A percentile compares a stretch with the other conserved stretches of the same genome.
Evolutionary conservation across 2,329 filamentous ascomycete genomes (phyloP).

Genomic region (Colletotrichum shisoi): DNA sequence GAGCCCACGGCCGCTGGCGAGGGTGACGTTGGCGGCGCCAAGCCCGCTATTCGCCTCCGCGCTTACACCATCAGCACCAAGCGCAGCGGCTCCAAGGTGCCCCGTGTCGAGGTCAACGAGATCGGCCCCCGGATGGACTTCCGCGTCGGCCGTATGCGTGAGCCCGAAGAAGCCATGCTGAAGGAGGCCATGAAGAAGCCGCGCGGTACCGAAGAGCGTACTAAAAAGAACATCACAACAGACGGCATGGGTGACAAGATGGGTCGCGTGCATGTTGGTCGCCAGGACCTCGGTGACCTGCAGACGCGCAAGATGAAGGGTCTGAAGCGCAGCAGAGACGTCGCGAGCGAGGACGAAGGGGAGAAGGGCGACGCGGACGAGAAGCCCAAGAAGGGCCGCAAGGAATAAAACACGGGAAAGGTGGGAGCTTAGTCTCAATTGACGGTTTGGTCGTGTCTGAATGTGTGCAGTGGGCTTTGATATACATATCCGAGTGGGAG

Average conservation of each 20-base stretch:
- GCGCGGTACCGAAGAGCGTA: constrained; percentile 75
- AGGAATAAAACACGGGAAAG: constrained; percentile 13
- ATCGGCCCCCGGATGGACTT: constrained; percentile 96
- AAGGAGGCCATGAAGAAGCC: constrained; percentile 92
- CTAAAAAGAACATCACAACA: constrained; percentile 96
- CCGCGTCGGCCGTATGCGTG: constrained; percentile 78
- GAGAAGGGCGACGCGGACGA: constrained; percentile 56
- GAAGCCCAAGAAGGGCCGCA: constrained; percentile 40
- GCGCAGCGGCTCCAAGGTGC: constrained; percentile 84
- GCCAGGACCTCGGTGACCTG: constrained; percentile 84
- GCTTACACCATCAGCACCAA: constrained; percentile 88
- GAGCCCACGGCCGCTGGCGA: constrained; percentile 58
- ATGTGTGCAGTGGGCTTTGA: background rate
- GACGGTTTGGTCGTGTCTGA: background rate
- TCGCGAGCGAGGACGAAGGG: constrained; percentile 61
- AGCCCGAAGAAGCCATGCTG: constrained; percentile 79
- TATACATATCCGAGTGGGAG: constrained; percentile 25
- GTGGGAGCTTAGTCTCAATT: background rate
- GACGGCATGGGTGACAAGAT: constrained; percentile 96
- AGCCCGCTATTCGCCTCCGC: constrained; percentile 71
- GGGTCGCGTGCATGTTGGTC: constrained; percentile 87
- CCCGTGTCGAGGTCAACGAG: constrained; percentile 91
- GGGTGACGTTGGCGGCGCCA: constrained; percentile 54
- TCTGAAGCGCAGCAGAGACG: constrained; percentile 79
- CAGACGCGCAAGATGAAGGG: constrained; percentile 99